These are phyloP conservation scores for Fusarium oxysporum DNA, from an alignment of 2,329 filamentous ascomycete genomes.

Conservation along the genomic window DNA sequence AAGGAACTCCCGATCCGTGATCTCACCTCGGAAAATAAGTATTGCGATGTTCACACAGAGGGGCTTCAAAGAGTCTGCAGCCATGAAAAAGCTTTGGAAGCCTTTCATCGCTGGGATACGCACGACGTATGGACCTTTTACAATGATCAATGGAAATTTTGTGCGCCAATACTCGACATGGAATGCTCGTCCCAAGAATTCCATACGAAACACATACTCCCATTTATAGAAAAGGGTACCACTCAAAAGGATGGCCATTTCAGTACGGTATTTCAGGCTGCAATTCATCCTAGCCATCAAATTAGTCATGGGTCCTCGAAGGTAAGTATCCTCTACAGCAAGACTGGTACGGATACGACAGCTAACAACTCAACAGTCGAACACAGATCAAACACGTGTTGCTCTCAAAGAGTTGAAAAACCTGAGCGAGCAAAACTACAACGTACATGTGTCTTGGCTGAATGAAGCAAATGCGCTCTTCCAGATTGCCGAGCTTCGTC, in stretches of 20 bases:
- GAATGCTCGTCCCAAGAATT: background rate
- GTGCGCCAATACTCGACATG: background rate
- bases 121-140: background rate
- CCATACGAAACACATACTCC: background rate
- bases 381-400: background rate
- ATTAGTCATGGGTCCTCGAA: background rate
- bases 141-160: slow-evolving; percentile 7
- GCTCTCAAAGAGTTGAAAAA: slow-evolving; percentile 27
- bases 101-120: slow-evolving; percentile 6
- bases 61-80: background rate
- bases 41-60: background rate
- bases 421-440: background rate
- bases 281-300: slow-evolving; percentile 16
- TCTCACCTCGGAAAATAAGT: background rate
- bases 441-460: background rate
- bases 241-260: slow-evolving; percentile 22
- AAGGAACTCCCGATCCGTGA: slow-evolving; percentile 2
- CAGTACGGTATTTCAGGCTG: slow-evolving; percentile 13
- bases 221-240: background rate
- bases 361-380: background rate
- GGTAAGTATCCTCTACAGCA: background rate
- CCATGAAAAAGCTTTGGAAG: background rate
- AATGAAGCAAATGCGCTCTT: slow-evolving; percentile 15
- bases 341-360: too few species aligned
- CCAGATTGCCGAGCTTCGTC: slow-evolving; percentile 7